Evolutionary conservation across 1,139 yeast species (phyloP), one percentile per base, ranked within the genome.

Genomic region (Saccharomyces pastorianus): DNA sequence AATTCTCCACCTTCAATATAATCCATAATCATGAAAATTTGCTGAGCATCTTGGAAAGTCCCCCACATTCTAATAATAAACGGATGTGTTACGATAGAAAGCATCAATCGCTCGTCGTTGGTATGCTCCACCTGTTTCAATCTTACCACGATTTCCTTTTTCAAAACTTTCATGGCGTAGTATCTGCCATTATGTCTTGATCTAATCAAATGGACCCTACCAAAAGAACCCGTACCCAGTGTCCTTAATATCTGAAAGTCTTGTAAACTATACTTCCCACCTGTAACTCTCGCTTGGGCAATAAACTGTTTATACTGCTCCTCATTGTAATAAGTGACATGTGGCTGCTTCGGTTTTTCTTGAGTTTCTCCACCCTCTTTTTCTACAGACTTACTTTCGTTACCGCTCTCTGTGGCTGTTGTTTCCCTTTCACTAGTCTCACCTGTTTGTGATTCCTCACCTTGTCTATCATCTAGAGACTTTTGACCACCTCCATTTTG

Each of bases 121-220:
- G 97, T 90, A 70, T 90, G 97, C 68, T 90, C 97, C 52, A 91
- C 93, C 72, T 90, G 98, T 70, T 90, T 91, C 95, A 90, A 87
- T 65, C 86, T 87, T 54, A 90, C 95, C 56, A 90, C 93, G 63
- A 90, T 84, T 49, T 85, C 86, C 72, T 90, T 90, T 65, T 88
- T 88, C 61, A 90, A 78, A 48, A 88, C 95, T 67, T 90, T 90
- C 77, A 90, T 85, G 46, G 98, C 98, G 68, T 90, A 90, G 72
- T 83, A 90, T 47, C 97, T 76, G 49, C 91, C 90, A 72, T 91
- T 91, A 71, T 91, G 97, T 49, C 89, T 87, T 8, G 93, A 84
- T 58, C 96, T 76, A 4, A 91, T 96, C 57, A 91, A 76, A 71
- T 91, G 98, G 46, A 91, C 98, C 55, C 98, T 76, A 20, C 98